phyloP scores from a whole-genome alignment of 306 rosid genomes.

The Clitoria ternatea region DNA sequence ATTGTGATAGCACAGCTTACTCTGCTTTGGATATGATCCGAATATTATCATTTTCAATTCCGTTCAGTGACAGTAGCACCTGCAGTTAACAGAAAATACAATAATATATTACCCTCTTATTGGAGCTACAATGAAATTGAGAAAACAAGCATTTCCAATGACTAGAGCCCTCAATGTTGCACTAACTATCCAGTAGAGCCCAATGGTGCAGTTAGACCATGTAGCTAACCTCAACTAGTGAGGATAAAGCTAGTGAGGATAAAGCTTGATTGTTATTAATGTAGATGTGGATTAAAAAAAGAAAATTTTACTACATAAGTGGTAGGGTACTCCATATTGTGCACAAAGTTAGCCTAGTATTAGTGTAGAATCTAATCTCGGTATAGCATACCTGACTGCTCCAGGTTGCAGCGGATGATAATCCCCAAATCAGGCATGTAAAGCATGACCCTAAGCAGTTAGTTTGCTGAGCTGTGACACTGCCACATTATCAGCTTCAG shows the following conservation, averaged over 20 bases:
- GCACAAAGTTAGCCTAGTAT: background rate
- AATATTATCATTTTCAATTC: slow-evolving; percentile 53
- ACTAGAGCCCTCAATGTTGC: background rate
- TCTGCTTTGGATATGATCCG: slow-evolving; percentile 72
- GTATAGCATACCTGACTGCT: too few species aligned
- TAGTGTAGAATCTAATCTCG: too few species aligned
- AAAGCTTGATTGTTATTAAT: background rate
- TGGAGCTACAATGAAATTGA: background rate
- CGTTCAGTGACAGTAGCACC: slow-evolving; percentile 73
- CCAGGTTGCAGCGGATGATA: too few species aligned
- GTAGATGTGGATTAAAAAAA: background rate
- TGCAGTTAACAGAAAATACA: slow-evolving; percentile 31
- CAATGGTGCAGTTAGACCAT: background rate
- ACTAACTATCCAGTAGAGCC: background rate
- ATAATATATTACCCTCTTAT: background rate
- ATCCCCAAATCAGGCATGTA: too few species aligned
- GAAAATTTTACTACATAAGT: background rate
- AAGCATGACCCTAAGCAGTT: too few species aligned
- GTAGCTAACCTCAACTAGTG: background rate
- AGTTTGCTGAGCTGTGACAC: too few species aligned
- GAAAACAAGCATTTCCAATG: background rate
- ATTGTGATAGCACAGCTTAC: slow-evolving; percentile 46
- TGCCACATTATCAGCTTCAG: too few species aligned
- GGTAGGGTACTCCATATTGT: background rate
- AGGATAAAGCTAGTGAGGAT: too few species aligned